Evolutionary conservation across 1,284 basidiomycete genomes (phyloP).

Genomic region (Abortiporus biennis): DNA sequence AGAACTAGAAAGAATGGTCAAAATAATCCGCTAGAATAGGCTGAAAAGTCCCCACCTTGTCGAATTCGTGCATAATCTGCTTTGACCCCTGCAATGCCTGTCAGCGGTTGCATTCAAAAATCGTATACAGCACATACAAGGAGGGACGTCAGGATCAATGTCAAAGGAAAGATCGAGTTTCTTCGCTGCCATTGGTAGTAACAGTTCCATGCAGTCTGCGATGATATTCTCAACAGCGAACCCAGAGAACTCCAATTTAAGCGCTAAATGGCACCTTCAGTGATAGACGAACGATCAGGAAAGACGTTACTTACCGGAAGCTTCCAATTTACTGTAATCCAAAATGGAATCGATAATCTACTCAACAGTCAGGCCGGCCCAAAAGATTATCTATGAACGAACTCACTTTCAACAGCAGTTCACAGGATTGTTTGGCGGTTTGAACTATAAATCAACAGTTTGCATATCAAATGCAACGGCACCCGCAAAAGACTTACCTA

Average conservation of each 20-base stretch:
- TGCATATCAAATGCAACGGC: neutral
- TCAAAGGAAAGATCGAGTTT: conserved; percentile 68
- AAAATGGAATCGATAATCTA: conserved; percentile 72
- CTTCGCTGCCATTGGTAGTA: conserved; percentile 65
- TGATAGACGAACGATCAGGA: neutral
- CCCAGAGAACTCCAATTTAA: conserved; percentile 60
- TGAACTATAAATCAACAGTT: conserved; percentile 38
- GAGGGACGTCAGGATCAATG: conserved; percentile 56
- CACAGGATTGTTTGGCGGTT: conserved; percentile 71
- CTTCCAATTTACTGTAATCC: conserved; percentile 70
- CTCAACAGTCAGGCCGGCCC: neutral
- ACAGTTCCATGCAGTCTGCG: conserved; percentile 68
- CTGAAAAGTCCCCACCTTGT: conserved; percentile 39
- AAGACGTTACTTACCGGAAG: conserved; percentile 40
- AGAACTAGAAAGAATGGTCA: conserved; percentile 35
- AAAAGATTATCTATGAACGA: neutral
- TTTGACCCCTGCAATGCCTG: conserved; percentile 46
- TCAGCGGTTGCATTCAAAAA: neutral
- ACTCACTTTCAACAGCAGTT: conserved; percentile 56
- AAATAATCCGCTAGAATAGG: neutral
- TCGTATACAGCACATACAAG: conserved; percentile 34
- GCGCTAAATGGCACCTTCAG: conserved; percentile 30
- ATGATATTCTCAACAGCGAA: conserved; percentile 67
- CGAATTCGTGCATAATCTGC: conserved; percentile 68
- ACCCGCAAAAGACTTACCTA: conserved; percentile 47